Base-by-base conservation (phyloP, 768 basidiomycete genomes). In the Mycena sanguinolenta region DNA sequence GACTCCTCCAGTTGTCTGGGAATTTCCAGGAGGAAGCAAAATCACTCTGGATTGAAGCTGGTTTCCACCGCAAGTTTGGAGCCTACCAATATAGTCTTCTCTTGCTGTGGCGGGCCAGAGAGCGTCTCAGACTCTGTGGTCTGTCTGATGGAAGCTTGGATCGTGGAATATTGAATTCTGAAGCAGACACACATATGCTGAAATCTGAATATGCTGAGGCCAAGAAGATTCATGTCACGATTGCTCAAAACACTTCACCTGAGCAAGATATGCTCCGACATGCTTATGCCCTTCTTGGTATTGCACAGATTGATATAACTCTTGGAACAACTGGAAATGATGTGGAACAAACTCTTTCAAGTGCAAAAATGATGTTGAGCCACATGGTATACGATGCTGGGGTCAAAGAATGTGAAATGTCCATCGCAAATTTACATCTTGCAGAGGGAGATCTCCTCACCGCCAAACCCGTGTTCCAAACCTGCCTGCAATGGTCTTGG, bases 121-220 rank as follows among this genome's bases (percentile, higher is more conserved):
- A 46, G 44, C 19, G 21, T 46, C 44, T 46, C 8, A 46, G 21
- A n/a, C 44, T 46, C 44, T 46, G 44, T 46, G 44, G 44, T 7
- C 16, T 46, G 44, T 46, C 44, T n/a, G 44, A n/a, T 5, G 44
- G 44, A n/a, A 46, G n/a, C 44, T n/a, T 46, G 19, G 44, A 46
- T 17, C 44, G 44, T n/a, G 44, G 44, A n/a, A 46, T 46, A 46
- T 7, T 46, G 16, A n/a, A n/a, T n/a, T 0, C 44, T n/a, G 6
- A 55, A n/a, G 54, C 54, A 21, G 30, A 34, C 28, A 34, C n/a
- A 6, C 30, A 55, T n/a, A 10, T 55, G 30, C 30, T 32, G 16
- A 55, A 55, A n/a, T 34, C 54, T 3, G 54, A 55, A 55, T 55
- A 55, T 34, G 16, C 28, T 7, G 54, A 55, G 54, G 54, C 54